Percentiles rank a stretch among this genome's conserved stretches.
These are phyloP conservation scores for Margaritispora aquatica DNA, from an alignment of 495 filamentous ascomycete species.

Conservation along the genomic window DNA sequence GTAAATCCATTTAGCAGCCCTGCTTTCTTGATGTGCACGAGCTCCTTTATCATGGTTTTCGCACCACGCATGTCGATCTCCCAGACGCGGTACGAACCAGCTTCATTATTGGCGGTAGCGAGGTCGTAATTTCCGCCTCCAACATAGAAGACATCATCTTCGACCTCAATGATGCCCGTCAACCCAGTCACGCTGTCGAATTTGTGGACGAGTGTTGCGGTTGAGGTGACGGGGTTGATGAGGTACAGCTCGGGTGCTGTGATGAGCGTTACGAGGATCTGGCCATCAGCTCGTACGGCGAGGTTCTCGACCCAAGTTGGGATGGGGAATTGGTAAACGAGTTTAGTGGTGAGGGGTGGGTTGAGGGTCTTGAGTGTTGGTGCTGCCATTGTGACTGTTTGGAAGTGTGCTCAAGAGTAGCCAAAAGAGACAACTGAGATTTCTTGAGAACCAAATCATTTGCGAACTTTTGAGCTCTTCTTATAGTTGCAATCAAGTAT, in stretches of 20 bases:
- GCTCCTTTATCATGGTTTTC: constrained; percentile 18
- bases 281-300: constrained; percentile 38
- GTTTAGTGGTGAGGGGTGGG: neutral
- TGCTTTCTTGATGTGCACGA: constrained; percentile 29
- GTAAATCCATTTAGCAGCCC: constrained; percentile 34
- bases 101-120: constrained; percentile 22
- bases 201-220: constrained; percentile 30
- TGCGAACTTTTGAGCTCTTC: too few relatives aligned
- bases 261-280: constrained; percentile 36
- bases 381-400: too few relatives aligned
- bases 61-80: constrained; percentile 16
- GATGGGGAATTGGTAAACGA: constrained; percentile 21
- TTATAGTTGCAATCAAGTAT: too few relatives aligned
- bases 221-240: constrained; percentile 17
- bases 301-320: constrained; percentile 38
- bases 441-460: too few relatives aligned
- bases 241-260: constrained; percentile 25
- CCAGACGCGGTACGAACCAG: constrained; percentile 31
- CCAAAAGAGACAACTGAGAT: too few relatives aligned
- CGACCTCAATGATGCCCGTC: constrained; percentile 34
- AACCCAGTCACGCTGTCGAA: constrained; percentile 29
- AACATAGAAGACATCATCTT: constrained; percentile 33
- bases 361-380: too few relatives aligned
- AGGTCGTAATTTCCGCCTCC: constrained; percentile 28
- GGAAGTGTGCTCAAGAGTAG: too few relatives aligned